Base-by-base conservation (phyloP, 495 filamentous ascomycete genomes). In the Penicillium robsamsonii region DNA sequence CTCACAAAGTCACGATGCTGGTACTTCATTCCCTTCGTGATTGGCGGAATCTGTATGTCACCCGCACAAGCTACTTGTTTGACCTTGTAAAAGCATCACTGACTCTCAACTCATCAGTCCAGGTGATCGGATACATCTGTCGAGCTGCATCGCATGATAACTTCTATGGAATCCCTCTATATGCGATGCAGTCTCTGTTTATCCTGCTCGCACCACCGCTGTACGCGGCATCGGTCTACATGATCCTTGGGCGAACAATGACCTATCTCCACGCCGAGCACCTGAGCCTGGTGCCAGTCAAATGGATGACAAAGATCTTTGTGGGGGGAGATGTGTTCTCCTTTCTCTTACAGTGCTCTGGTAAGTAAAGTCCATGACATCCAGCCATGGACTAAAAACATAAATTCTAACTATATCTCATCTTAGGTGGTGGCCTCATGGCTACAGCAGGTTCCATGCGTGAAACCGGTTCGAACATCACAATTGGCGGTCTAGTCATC, bases 191-290 rank as follows among this genome's bases (percentile, higher is more conserved):
- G 45, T 66, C 73, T 6, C 50, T 76, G 4, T 55, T 78, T 31
- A 71, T 76, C 46, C 68, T 72, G 5, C 60, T 82, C n/a, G 76
- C 79, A 3, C 80, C 80, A 5, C 77, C 76, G 3, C 59, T 83
- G 20, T 79, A 76, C 56, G 79, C 82, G 4, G 82, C 82, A 4
- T 82, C 80, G 0, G 74, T 84, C 18, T 85, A 84, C 66, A 85
- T 84, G 79, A 70, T 79, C 27, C 78, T 85, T n/a, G 82, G 76
- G 0, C 71, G 81, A n/a, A 45, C 81, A 10, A 75, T 84, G 45
- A 60, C 56, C 1, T 63, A 75, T 35, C 69, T 80, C 1, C 59
- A 77, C 17, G 82, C 74, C 17, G 80, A 82, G 27, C 17, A 33
- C 2, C 46, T 58, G 2, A 69, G 61, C 33, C n/a, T 69, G 4